Evolutionary conservation across 306 rosid genomes (phyloP).

Genomic region (Vicia villosa): DNA sequence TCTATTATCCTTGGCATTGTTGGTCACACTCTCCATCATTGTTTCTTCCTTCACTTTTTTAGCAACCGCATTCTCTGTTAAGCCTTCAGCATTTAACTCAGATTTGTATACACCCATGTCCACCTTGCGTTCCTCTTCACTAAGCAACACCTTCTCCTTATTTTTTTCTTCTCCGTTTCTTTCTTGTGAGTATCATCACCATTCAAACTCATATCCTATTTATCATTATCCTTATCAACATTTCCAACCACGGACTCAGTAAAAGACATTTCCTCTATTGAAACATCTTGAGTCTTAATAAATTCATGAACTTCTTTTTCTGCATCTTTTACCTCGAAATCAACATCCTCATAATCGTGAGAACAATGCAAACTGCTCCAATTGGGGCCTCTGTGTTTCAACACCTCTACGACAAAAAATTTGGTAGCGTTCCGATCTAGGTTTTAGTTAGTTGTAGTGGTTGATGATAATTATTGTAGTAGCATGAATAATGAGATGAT

Average conservation of each 20-base stretch:
- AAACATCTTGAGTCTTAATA: conserved; percentile 38
- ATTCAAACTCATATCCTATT: conserved; percentile 36
- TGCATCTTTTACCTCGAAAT: conserved; percentile 35
- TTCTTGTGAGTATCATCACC: conserved; percentile 42
- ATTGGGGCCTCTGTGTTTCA: too few species aligned
- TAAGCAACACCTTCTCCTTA: conserved; percentile 35
- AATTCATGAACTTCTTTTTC: conserved; percentile 41
- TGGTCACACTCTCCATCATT: conserved; percentile 43
- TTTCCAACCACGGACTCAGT: conserved; percentile 32
- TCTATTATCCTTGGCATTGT: conserved; percentile 77
- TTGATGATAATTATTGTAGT: too few species aligned
- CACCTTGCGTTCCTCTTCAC: conserved; percentile 44
- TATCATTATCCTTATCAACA: conserved; percentile 27
- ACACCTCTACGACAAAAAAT: too few species aligned
- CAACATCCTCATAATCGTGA: conserved; percentile 31
- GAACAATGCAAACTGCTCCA: too few species aligned
- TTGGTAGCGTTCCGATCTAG: too few species aligned
- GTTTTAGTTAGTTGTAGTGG: too few species aligned
- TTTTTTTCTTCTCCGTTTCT: conserved; percentile 37
- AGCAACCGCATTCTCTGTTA: conserved; percentile 46
- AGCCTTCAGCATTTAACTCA: conserved; percentile 45
- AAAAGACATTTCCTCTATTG: conserved; percentile 13
- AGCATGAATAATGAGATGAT: too few species aligned
- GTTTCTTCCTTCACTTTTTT: conserved; percentile 33
- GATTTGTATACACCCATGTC: conserved; percentile 47